Evolutionary conservation across 352 stramenopile genomes (phyloP), one percentile per base, ranked within the genome.

Genomic region (Saprolegnia diclina): DNA sequence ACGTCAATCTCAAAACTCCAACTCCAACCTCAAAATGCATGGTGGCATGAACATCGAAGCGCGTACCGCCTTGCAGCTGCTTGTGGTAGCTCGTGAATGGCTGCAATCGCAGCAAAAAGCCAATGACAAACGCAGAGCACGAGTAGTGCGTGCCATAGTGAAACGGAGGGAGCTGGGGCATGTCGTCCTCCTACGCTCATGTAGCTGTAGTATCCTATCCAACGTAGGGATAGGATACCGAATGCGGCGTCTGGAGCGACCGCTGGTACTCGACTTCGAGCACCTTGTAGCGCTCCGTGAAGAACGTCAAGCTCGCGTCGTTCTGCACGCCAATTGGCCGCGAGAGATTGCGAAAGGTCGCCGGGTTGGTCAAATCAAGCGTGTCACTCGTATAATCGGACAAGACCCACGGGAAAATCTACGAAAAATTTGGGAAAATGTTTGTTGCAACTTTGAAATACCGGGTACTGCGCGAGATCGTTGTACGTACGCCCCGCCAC

Each of bases 381-480:
- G 73, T 87, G 9, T 45, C 29, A 16, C 68, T 77, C 42, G 48
- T 71, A 75, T 95, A 96, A 64, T 92, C 78, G 37, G 73, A 50
- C 29, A 97, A 55, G 7, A 97, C 75, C 90, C 90, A 97, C 37
- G 90, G 90, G 72, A 97, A 92, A 14, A 97, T 59, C 65, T 72
- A 72, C 38, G 0, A 52, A 9, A 11, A 57, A 44, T 32, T 52
- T 21, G 90, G 90, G 72, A 97, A 92, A 14, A 97, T 59, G 54
- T 72, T 67, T n/a, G 21, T 56, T 37, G 6, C 9, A 35, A 22
- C 44, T 46, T 65, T 21, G 16, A 24, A 46, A n/a, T 57, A 69
- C 92, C 4, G 97, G 97, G 73, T 99, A 99, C 76, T 99, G 96
- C 40, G 91, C 98, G n/a, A 99, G 91, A 66, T 99, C 96, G 78